Evolutionary conservation across 2,329 filamentous ascomycete species (phyloP).

Genomic region (Aspergillus aculeatus): DNA sequence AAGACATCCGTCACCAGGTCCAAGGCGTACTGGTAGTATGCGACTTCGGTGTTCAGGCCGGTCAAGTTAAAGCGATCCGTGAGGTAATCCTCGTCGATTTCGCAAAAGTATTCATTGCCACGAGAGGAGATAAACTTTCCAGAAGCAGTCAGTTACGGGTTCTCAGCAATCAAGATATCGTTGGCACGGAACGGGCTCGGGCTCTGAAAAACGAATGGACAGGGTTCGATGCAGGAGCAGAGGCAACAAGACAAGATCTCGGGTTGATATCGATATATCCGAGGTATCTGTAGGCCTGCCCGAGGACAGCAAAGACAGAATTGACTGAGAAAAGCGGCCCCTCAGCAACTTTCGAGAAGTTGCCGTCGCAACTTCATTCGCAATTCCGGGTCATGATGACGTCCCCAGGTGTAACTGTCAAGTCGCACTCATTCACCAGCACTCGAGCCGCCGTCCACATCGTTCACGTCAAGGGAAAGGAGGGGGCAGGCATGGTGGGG

Average conservation of each 20-base stretch:
- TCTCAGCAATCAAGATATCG: constrained; percentile 4
- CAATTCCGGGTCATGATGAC: neutral
- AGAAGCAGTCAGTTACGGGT: constrained; percentile 12
- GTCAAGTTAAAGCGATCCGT: constrained; percentile 98
- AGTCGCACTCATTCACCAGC: constrained; percentile 6
- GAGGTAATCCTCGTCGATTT: constrained; percentile 98
- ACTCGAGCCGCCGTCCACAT: constrained; percentile 12
- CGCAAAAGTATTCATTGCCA: constrained; percentile 99
- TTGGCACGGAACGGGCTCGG: neutral
- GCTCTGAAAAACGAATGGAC: no score
- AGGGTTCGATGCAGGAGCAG: neutral
- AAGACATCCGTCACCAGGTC: constrained; percentile 98
- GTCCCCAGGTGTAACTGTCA: neutral
- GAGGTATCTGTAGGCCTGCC: neutral
- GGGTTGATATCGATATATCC: neutral
- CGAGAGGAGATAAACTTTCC: constrained; percentile 91
- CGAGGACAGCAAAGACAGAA: neutral
- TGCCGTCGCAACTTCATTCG: neutral
- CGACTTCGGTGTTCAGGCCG: constrained; percentile 92
- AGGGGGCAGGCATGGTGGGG: constrained; percentile 4
- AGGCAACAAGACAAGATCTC: neutral
- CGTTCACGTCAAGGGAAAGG: constrained; percentile 5
- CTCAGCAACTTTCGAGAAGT: neutral
- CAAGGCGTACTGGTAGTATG: constrained; percentile 98
- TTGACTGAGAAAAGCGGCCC: neutral